A percentile compares a stretch with the other conserved stretches of the same genome.
phyloP scores from a whole-genome alignment of 768 basidiomycete species.

The Boletus coccyginus region DNA sequence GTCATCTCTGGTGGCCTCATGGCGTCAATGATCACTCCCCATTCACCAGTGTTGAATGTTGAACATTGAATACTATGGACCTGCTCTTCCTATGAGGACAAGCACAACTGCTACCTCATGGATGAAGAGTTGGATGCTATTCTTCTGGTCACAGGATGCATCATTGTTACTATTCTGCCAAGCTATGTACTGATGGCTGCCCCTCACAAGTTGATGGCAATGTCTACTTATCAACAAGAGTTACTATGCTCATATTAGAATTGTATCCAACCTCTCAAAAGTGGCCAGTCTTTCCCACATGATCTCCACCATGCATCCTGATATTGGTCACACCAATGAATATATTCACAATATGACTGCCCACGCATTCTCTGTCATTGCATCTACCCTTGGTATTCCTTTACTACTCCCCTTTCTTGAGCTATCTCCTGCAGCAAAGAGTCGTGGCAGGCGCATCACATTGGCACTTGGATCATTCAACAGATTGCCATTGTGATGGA shows the following conservation, averaged over 20 bases:
- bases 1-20: no score
- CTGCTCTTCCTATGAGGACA: no score
- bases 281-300: conserved; percentile 99
- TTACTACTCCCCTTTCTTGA: conserved; percentile 97
- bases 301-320: conserved; percentile 99
- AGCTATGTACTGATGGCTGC: no score
- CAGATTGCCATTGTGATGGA: conserved; percentile 99
- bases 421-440: conserved; percentile 99
- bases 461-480: conserved; percentile 98
- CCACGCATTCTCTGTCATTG: conserved; percentile 97
- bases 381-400: conserved; percentile 96
- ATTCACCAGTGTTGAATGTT: no score
- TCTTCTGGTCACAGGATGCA: no score
- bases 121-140: no score
- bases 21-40: no score
- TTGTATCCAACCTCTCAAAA: conserved; percentile 97
- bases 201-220: no score
- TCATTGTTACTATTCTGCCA: no score
- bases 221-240: conserved; percentile 98
- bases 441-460: conserved; percentile 99
- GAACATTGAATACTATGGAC: no score
- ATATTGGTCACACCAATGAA: conserved; percentile 99
- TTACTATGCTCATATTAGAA: conserved; percentile 94
- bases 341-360: conserved; percentile 99
- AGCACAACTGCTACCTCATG: no score